A percentile compares a stretch with the other conserved stretches of the same genome.
phyloP scores from a whole-genome alignment of 345 rosid species.

The Lagerstroemia speciosa region DNA sequence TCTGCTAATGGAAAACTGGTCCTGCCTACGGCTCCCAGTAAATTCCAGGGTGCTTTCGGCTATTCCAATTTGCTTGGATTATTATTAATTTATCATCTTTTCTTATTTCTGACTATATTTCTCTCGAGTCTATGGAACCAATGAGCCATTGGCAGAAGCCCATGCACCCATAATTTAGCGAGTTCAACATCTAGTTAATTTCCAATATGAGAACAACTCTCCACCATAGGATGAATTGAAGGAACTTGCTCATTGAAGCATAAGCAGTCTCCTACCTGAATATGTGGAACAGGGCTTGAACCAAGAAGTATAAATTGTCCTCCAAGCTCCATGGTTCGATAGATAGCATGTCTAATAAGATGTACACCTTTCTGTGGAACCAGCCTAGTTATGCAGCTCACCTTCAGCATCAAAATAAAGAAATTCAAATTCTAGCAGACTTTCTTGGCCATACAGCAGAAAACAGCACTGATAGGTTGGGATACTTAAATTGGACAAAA shows the following conservation, averaged over 20 bases:
- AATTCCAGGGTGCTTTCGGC: background rate
- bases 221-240: background rate
- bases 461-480: background rate
- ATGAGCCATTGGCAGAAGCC: background rate
- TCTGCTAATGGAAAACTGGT: background rate
- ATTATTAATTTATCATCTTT: background rate
- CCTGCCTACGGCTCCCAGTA: background rate
- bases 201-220: background rate
- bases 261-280: slow-evolving; percentile 43
- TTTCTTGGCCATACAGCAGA: background rate
- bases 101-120: background rate
- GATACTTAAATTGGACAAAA: background rate
- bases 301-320: slow-evolving; percentile 96
- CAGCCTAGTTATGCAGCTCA: slow-evolving; percentile 92
- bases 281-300: slow-evolving; percentile 88
- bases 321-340: slow-evolving; percentile 83
- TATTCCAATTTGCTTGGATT: background rate
- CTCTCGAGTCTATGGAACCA: background rate
- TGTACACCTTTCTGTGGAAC: slow-evolving; percentile 97
- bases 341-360: slow-evolving; percentile 91
- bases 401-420: slow-evolving; percentile 28
- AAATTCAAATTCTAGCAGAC: slow-evolving; percentile 1
- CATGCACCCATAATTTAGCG: background rate
- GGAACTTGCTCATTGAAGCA: background rate
- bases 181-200: background rate